Evolutionary conservation across 495 filamentous ascomycete species (phyloP).

Genomic region (Lasiosphaeria ovina): DNA sequence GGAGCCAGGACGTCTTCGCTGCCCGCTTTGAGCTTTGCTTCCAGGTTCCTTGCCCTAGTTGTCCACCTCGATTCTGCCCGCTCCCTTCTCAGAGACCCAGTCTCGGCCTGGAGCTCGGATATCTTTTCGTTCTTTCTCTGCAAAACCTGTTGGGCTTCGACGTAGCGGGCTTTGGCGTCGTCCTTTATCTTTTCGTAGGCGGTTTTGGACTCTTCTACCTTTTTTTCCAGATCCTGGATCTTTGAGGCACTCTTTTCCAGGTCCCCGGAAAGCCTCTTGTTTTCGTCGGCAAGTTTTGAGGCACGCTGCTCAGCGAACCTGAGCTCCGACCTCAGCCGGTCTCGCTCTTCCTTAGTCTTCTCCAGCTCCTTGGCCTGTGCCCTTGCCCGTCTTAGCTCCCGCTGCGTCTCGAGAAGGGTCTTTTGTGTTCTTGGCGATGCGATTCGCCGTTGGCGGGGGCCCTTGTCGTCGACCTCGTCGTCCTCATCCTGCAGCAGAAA

Average conservation of each 20-base stretch:
- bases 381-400: conserved; percentile 46
- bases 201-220: conserved; percentile 38
- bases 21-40: conserved; percentile 21
- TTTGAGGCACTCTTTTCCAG: conserved; percentile 35
- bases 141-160: conserved; percentile 54
- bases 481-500: conserved; percentile 42
- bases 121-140: conserved; percentile 67
- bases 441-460: conserved; percentile 30
- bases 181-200: conserved; percentile 58
- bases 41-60: conserved; percentile 23
- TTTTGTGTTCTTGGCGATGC: conserved; percentile 47
- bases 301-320: conserved; percentile 45
- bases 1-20: conserved; percentile 14
- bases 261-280: conserved; percentile 43
- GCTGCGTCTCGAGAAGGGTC: conserved; percentile 43
- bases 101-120: conserved; percentile 35
- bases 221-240: conserved; percentile 43
- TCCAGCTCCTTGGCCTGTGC: conserved; percentile 51
- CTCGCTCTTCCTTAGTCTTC: conserved; percentile 48
- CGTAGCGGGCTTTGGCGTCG: conserved; percentile 55
- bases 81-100: conserved; percentile 28
- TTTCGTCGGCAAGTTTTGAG: conserved; percentile 44
- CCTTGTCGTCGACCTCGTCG: conserved; percentile 35
- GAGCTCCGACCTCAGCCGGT: conserved; percentile 44
- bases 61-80: conserved; percentile 21